A percentile compares a stretch with the other conserved stretches of the same genome.
Conservation (phyloP, 495 filamentous ascomycete genomes). For the Poronia punctata region DNA sequence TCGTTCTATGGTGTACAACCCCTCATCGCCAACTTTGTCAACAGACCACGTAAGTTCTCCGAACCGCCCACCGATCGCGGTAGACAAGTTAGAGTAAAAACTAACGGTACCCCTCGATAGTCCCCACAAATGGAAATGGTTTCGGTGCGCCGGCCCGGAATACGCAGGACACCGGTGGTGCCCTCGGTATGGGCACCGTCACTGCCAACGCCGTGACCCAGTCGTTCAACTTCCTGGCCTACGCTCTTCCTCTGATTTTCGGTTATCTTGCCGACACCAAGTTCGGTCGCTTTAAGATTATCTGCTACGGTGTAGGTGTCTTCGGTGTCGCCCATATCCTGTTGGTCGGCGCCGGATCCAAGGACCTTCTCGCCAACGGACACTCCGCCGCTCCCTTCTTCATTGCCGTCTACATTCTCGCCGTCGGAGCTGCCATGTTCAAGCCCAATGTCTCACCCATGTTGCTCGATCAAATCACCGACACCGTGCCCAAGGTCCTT, state of each 20-base stretch:
- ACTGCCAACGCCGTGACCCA: constrained; percentile 52
- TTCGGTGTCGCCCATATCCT: constrained; percentile 61
- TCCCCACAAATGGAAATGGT: constrained; percentile 54
- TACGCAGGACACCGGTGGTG: constrained; percentile 50
- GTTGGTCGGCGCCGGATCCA: constrained; percentile 54
- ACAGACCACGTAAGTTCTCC: constrained; percentile 32
- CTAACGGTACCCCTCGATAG: not conserved
- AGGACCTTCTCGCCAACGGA: constrained; percentile 49
- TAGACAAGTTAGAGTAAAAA: not conserved
- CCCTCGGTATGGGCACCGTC: constrained; percentile 53
- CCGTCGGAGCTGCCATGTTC: constrained; percentile 51
- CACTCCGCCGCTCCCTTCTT: constrained; percentile 52
- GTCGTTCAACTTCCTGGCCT: constrained; percentile 55
- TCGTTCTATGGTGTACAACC: constrained; percentile 53
- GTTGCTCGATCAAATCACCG: constrained; percentile 51
- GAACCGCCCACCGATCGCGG: not conserved
- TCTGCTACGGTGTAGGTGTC: constrained; percentile 55
- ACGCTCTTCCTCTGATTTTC: constrained; percentile 52
- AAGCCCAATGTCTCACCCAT: constrained; percentile 63
- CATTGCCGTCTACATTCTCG: constrained; percentile 50
- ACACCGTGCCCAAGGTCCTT: constrained; percentile 37
- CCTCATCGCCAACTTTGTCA: constrained; percentile 53
- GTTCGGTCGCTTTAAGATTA: constrained; percentile 54
- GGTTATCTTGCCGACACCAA: constrained; percentile 51
- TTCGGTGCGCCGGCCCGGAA: constrained; percentile 50